Conservation (phyloP, 176 grass and related monocot genomes). For the Elymus sibiricus region DNA sequence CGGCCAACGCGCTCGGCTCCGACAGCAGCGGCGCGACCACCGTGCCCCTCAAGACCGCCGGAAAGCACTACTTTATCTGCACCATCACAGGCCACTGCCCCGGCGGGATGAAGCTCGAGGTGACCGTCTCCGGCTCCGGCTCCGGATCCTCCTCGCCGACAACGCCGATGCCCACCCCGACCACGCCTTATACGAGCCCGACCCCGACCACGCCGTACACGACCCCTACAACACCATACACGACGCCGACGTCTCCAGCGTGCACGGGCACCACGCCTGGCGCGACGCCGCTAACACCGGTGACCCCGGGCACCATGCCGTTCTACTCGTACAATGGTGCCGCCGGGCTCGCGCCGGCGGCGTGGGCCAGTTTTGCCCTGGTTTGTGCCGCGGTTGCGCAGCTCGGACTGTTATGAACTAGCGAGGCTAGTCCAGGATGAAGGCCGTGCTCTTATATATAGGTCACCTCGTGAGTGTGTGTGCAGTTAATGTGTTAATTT, state of each 20-base stretch:
- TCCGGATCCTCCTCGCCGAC: slow-evolving; percentile 17
- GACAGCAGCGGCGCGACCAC: slow-evolving; percentile 66
- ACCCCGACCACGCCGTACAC: slow-evolving; percentile 22
- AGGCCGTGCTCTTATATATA: slow-evolving; percentile 39
- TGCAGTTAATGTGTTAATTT: not conserved
- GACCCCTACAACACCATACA: not conserved
- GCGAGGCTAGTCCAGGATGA: slow-evolving; percentile 30
- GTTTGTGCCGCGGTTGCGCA: slow-evolving; percentile 22
- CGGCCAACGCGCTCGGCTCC: slow-evolving; percentile 41
- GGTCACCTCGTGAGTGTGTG: not conserved
- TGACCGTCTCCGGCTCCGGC: slow-evolving; percentile 46
- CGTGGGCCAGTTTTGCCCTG: slow-evolving; percentile 18
- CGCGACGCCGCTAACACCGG: slow-evolving; percentile 8
- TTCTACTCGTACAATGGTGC: slow-evolving; percentile 14
- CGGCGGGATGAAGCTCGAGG: slow-evolving; percentile 74
- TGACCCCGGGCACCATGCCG: slow-evolving; percentile 25
- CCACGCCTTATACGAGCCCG: slow-evolving; percentile 22
- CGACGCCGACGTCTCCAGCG: slow-evolving; percentile 32
- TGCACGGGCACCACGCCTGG: slow-evolving; percentile 19
- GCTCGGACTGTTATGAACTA: slow-evolving; percentile 34
- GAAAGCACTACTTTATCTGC: slow-evolving; percentile 85
- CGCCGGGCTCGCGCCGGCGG: not conserved
- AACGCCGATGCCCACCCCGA: slow-evolving; percentile 23
- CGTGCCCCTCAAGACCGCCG: slow-evolving; percentile 51
- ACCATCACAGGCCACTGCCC: slow-evolving; percentile 63